Base-by-base conservation (phyloP, 495 filamentous ascomycete genomes). In the Xylaria palmicola region DNA sequence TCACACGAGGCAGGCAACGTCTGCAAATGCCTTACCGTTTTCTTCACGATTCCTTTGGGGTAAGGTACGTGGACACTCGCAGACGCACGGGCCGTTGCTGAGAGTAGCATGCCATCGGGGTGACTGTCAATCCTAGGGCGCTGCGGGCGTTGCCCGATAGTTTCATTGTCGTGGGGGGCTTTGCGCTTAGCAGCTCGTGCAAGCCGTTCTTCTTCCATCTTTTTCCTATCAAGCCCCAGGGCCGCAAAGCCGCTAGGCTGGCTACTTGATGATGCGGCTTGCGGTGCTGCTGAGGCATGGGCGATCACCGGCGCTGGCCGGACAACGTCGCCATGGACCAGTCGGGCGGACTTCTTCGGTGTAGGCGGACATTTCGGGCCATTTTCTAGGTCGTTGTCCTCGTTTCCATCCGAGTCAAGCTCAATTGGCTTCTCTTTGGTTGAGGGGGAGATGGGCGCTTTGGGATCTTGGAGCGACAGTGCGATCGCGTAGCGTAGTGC, bases 131-230 rank as follows among this genome's bases (percentile, higher is more conserved):
- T 60, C 61, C 68, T 75, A 1, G 56, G 56, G 24, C 69, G 70
- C 59, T 74, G 75, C 19, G 34, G 49, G 27, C 63, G 67, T 22
- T 27, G 49, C 43, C 60, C 52, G 0, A 13, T 17, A 1, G 58
- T 55, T 2, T 55, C 62, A 15, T 66, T 64, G 0, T 60, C 48
- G 27, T 73, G 66, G 22, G 71, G 56, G n/a, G 81, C 74, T 70
- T 88, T 86, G 60, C 86, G 78, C 64, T 89, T 89, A 19, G 76
- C 73, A 5, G 82, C 60, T 37, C 93, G 81, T 17, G 86, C 88
- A 8, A 97, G 80, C 20, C 93, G 83, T 66, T 95, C 93, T 66
- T 87, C 77, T 64, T 98, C 93, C 91, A 96, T 94, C 60, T 87
- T 79, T 70, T 88, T 90, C 9, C 92, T 83, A 72, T 96, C 82